These are phyloP conservation scores for Penicillium subrubescens DNA, from an alignment of 495 filamentous ascomycete species.

Conservation along the genomic window DNA sequence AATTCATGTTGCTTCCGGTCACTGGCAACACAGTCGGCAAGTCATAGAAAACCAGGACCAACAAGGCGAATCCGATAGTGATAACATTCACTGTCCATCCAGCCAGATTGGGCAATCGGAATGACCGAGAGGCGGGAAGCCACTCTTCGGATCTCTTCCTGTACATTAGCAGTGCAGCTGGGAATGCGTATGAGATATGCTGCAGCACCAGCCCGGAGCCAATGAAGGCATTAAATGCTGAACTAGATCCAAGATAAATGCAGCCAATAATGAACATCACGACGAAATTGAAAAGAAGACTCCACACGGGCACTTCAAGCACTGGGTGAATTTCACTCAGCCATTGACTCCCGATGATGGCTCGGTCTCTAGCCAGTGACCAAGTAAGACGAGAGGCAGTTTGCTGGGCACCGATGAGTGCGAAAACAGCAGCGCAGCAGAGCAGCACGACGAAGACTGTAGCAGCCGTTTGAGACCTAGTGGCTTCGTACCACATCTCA, in stretches of 20 bases:
- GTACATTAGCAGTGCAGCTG: slow-evolving; percentile 19
- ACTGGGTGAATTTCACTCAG: slow-evolving; percentile 19
- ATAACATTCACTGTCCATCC: slow-evolving; percentile 21
- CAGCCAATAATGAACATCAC: slow-evolving; percentile 30
- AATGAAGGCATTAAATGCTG: slow-evolving; percentile 29
- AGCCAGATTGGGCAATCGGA: slow-evolving; percentile 4
- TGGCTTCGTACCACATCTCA: slow-evolving; percentile 33
- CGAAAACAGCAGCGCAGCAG: slow-evolving; percentile 26
- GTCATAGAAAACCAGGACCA: slow-evolving; percentile 24
- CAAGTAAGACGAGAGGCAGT: slow-evolving; percentile 42
- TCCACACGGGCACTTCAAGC: slow-evolving; percentile 21
- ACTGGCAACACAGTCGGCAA: slow-evolving; percentile 18
- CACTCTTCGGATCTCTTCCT: slow-evolving; percentile 12
- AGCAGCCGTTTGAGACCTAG: slow-evolving; percentile 27
- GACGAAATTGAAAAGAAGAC: slow-evolving; percentile 27
- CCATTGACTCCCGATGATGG: slow-evolving; percentile 21
- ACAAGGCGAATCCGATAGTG: slow-evolving; percentile 19
- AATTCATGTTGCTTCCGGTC: slow-evolving; percentile 23
- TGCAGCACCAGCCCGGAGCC: slow-evolving; percentile 20
- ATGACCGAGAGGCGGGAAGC: slow-evolving; percentile 13
- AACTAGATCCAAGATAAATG: slow-evolving; percentile 28
- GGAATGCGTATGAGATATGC: slow-evolving; percentile 25
- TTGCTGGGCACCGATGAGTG: slow-evolving; percentile 31
- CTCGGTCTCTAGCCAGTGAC: slow-evolving; percentile 41
- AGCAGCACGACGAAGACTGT: slow-evolving; percentile 29